Evolutionary conservation across 768 basidiomycete genomes (phyloP).

Genomic region (Mrakia gelida): DNA sequence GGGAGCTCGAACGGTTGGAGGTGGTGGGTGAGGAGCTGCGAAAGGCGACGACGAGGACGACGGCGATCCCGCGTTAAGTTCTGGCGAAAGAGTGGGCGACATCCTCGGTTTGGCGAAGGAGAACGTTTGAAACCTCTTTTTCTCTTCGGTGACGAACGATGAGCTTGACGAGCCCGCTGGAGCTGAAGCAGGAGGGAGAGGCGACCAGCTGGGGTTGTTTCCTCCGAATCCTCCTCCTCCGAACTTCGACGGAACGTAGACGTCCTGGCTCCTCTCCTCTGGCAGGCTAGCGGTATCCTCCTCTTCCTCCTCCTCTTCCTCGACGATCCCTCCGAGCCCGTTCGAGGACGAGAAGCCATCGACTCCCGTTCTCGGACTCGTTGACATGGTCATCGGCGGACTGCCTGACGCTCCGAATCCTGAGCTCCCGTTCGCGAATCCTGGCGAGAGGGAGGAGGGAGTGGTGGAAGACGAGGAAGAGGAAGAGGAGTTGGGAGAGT

Average conservation of each 20-base stretch:
- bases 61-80: not conserved
- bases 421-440: not conserved
- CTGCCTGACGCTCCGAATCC: not conserved
- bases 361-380: conserved; percentile 20
- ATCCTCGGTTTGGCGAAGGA: conserved; percentile 17
- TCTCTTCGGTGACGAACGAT: conserved; percentile 20
- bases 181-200: not conserved
- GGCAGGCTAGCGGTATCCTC: conserved; percentile 12
- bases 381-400: not conserved
- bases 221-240: conserved; percentile 6
- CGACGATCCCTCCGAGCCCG: conserved; percentile 27
- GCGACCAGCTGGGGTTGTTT: conserved; percentile 3
- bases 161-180: not conserved
- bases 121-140: conserved; percentile 23
- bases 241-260: not conserved
- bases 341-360: conserved; percentile 19
- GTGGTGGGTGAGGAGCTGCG: not conserved
- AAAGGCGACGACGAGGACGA: conserved; percentile 4
- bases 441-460: conserved; percentile 13
- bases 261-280: not conserved
- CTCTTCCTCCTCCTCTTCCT: conserved; percentile 26
- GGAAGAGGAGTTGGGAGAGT: not conserved
- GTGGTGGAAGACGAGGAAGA: conserved; percentile 15
- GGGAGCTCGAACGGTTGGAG: not conserved
- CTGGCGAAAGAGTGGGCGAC: not conserved